Percentiles rank a stretch among this genome's conserved stretches.
Evolutionary conservation across 2,329 filamentous ascomycete species (phyloP).

Genomic region (Cordyceps tenuipes): DNA sequence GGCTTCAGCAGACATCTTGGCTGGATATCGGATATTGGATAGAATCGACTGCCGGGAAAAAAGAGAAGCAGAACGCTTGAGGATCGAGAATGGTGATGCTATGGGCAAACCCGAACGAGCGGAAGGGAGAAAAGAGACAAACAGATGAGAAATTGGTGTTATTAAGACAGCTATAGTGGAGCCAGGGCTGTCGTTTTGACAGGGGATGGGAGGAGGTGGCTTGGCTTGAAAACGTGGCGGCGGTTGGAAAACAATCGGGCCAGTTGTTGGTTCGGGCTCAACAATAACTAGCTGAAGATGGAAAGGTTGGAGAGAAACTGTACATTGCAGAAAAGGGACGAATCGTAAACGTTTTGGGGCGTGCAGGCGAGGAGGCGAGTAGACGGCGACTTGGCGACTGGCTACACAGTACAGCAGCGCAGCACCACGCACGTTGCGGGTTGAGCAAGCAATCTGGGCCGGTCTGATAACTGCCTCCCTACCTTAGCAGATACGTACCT

Average conservation of each 20-base stretch:
- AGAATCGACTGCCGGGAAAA: not conserved
- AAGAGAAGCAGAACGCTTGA: not conserved
- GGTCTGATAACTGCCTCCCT: too few relatives aligned
- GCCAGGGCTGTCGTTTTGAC: not conserved
- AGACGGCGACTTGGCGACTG: not conserved
- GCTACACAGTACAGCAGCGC: too few relatives aligned
- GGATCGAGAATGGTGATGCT: not conserved
- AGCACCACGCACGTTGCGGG: not conserved
- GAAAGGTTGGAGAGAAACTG: not conserved
- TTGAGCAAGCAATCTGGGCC: not conserved
- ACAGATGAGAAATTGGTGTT: not conserved
- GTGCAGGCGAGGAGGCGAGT: not conserved
- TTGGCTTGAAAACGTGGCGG: not conserved
- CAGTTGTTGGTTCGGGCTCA: not conserved
- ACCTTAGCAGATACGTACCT: too few relatives aligned
- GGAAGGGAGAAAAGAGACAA: not conserved
- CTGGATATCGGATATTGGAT: not conserved
- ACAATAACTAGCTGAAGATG: not conserved
- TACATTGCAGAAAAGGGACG: not conserved
- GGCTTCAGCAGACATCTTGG: constrained; percentile 24
- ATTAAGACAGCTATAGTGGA: not conserved
- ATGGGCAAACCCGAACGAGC: constrained; percentile 2
- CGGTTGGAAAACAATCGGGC: not conserved
- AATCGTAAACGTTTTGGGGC: constrained; percentile 8
- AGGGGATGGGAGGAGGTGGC: not conserved